Evolutionary conservation across 73 alveolate species (phyloP), one percentile per base, ranked within the genome.

Genomic region (Effrenium voratum): DNA sequence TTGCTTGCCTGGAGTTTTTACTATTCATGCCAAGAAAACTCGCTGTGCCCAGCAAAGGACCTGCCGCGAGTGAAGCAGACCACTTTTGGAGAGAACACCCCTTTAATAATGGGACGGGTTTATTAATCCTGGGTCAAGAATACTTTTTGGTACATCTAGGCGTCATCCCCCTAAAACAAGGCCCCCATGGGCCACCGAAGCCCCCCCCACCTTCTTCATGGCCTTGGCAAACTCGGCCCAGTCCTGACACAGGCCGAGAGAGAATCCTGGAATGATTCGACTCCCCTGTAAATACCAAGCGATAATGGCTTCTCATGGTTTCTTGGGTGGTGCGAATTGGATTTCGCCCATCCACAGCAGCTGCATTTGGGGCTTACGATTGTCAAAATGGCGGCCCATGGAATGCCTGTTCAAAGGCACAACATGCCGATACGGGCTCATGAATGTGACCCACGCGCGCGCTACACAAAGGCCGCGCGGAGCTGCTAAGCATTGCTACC

Each of bases 121-220:
- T n/a, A n/a, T n/a, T n/a, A n/a, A n/a, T n/a, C n/a, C n/a, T n/a
- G n/a, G n/a, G n/a, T n/a, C n/a, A n/a, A n/a, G n/a, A n/a, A n/a
- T 15, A 13, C 79, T 1, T 4, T 30, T 30, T 41, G 44, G 44
- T 66, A 66, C 43, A 66, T 36, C 30, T 22, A 60, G 30, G 40
- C 75, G 83, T 28, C n/a, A n/a, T n/a, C n/a, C n/a, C n/a, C n/a
- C n/a, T n/a, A n/a, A n/a, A n/a, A n/a, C n/a, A n/a, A n/a, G n/a
- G n/a, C n/a, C n/a, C n/a, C n/a, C n/a, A n/a, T n/a, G n/a, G n/a
- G n/a, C n/a, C n/a, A n/a, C n/a, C n/a, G n/a, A n/a, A n/a, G n/a
- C n/a, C n/a, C n/a, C n/a, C n/a, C n/a, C n/a, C n/a, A n/a, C 88
- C 88, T 92, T 92, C 98, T 92, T 92, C 98, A 92, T 92, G 55